A percentile compares a stretch with the other conserved stretches of the same genome.
Evolutionary conservation across 805 yeast genomes (phyloP).

Genomic region (Lipomyces spencermartinsiae): DNA sequence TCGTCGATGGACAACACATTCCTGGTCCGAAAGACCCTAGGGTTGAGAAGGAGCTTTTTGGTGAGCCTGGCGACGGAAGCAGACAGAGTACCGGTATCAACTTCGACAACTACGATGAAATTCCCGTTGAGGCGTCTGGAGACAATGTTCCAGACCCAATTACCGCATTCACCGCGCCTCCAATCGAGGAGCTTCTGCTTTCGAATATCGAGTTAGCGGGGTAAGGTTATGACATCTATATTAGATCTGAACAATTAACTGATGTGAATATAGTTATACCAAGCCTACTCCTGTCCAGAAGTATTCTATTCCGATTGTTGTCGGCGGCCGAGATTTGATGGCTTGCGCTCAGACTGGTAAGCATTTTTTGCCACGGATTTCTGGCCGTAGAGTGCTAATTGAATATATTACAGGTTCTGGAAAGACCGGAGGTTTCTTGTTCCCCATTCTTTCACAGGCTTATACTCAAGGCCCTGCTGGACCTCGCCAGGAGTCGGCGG

Average conservation of each 20-base stretch:
- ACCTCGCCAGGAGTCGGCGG: conserved; percentile 51
- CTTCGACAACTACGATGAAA: conserved; percentile 97
- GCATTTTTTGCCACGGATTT: not conserved
- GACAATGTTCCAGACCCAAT: conserved; percentile 94
- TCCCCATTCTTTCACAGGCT: conserved; percentile 94
- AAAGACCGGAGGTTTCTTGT: conserved; percentile 99
- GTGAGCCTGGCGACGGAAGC: conserved; percentile 69
- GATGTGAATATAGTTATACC: conserved; percentile 57
- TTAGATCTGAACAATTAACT: not conserved
- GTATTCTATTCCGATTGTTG: conserved; percentile 90
- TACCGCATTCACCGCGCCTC: conserved; percentile 85
- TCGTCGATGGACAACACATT: conserved; percentile 85
- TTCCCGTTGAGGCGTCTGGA: conserved; percentile 98
- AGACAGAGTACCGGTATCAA: conserved; percentile 96
- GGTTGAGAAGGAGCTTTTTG: conserved; percentile 82
- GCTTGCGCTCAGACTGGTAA: conserved; percentile 87
- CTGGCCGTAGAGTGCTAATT: not conserved
- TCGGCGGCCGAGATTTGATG: conserved; percentile 89
- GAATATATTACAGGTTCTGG: conserved; percentile 74
- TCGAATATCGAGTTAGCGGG: conserved; percentile 87
- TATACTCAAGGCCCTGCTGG: conserved; percentile 83
- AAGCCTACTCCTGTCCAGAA: conserved; percentile 97
- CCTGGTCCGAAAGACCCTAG: conserved; percentile 76
- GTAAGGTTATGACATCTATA: not conserved
- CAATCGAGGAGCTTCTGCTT: conserved; percentile 82